Conservation (phyloP, 2,329 filamentous ascomycete genomes). For the Cercospora canescens region DNA sequence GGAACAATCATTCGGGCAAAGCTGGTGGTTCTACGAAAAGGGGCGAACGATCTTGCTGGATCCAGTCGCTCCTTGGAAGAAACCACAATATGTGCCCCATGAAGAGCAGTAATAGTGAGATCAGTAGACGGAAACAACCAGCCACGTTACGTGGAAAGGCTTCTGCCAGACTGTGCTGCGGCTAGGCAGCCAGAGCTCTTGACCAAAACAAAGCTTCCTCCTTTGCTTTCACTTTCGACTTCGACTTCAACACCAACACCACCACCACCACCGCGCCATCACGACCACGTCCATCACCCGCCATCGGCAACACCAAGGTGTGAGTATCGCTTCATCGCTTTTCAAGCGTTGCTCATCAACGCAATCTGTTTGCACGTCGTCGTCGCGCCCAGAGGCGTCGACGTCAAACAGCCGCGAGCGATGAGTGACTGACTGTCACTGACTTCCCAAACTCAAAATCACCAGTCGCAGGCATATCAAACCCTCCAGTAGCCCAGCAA, state of each 20-base stretch:
- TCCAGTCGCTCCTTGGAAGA: background rate
- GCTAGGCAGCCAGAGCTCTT: background rate
- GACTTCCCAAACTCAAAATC: background rate
- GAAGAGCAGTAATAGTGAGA: background rate
- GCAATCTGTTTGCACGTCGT: background rate
- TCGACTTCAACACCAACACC: background rate
- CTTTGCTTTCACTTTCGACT: background rate
- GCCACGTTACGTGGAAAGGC: background rate
- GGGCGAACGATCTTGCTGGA: background rate
- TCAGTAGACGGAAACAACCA: background rate
- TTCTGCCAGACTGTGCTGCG: background rate
- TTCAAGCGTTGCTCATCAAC: background rate
- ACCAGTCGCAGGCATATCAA: background rate
- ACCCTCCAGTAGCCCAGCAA: background rate
- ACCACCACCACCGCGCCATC: background rate
- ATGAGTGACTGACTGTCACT: background rate
- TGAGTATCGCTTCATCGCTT: background rate
- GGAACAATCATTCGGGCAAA: background rate
- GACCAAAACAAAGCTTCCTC: background rate
- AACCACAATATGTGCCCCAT: background rate
- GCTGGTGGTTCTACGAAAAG: background rate
- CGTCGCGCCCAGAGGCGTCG: background rate
- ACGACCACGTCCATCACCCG: background rate
- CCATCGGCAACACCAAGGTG: background rate
- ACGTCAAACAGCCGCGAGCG: background rate